phyloP scores from a whole-genome alignment of 805 yeast genomes.

The Zygosaccharomyces gambellarensis region DNA sequence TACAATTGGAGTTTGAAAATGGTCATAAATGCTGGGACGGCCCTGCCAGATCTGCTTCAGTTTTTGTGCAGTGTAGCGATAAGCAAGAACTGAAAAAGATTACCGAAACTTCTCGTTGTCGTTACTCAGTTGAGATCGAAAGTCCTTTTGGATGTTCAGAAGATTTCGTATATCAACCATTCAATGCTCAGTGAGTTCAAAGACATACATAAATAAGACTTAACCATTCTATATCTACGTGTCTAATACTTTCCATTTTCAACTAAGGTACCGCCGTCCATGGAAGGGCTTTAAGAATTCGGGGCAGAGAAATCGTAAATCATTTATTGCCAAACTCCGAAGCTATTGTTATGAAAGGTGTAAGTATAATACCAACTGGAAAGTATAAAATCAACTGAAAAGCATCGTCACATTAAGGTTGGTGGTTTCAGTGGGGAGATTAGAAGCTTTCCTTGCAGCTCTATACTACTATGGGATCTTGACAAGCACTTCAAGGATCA shows the following conservation, averaged over 20 bases:
- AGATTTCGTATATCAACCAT: conserved; percentile 12
- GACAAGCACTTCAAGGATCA: not conserved
- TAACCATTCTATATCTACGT: not conserved
- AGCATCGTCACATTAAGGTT: no score
- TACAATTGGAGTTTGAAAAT: conserved; percentile 40
- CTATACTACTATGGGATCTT: not conserved
- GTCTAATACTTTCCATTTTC: not conserved
- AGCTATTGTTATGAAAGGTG: not conserved
- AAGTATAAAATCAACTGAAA: not conserved
- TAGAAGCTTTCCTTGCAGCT: not conserved
- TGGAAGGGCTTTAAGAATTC: not conserved
- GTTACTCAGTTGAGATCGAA: conserved; percentile 50
- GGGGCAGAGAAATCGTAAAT: not conserved
- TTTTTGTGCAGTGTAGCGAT: conserved; percentile 64
- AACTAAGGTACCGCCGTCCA: not conserved
- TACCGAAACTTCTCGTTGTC: conserved; percentile 86
- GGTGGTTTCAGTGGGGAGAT: no score
- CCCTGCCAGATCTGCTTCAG: conserved; percentile 67
- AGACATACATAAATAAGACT: not conserved
- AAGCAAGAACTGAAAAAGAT: conserved; percentile 46
- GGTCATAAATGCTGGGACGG: conserved; percentile 96
- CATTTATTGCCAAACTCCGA: not conserved
- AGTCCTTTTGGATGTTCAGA: conserved; percentile 41
- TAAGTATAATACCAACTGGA: not conserved
- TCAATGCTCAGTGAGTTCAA: not conserved